Evolutionary conservation across 345 rosid genomes (phyloP).

Genomic region (Gossypium herbaceum): DNA sequence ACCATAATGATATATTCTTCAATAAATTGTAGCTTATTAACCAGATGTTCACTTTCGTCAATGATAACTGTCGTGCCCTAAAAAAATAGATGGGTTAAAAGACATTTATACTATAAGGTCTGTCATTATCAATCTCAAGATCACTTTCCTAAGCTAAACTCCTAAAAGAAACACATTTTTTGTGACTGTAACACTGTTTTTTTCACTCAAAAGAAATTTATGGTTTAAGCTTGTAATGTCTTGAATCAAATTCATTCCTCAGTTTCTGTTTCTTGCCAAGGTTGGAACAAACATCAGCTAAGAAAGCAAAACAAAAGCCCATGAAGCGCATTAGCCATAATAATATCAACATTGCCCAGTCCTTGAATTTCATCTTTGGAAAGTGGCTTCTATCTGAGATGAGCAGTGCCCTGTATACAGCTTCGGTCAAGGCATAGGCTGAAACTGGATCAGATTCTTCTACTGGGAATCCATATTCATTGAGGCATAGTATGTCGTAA

Average conservation of each 20-base stretch:
- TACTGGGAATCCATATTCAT: slow-evolving; percentile 48
- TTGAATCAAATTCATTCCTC: slow-evolving; percentile 6
- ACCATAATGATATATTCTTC: too few species aligned
- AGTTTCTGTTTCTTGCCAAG: slow-evolving; percentile 30
- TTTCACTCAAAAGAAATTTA: background rate
- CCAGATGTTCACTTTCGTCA: too few species aligned
- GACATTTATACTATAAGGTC: background rate
- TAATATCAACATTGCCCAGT: slow-evolving; percentile 28
- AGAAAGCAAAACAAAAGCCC: slow-evolving; percentile 32
- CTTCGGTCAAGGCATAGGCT: slow-evolving; percentile 41
- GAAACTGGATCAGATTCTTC: slow-evolving; percentile 53
- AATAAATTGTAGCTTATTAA: too few species aligned
- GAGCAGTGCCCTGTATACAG: slow-evolving; percentile 49
- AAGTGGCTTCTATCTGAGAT: slow-evolving; percentile 47
- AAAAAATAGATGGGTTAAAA: too few species aligned
- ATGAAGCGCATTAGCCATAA: slow-evolving; percentile 36
- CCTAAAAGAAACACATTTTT: background rate
- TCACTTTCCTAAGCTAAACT: background rate
- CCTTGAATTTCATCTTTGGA: slow-evolving; percentile 35
- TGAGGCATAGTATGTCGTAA: slow-evolving; percentile 50
- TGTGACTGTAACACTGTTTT: background rate
- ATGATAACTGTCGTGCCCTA: too few species aligned
- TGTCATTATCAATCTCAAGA: background rate
- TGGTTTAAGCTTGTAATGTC: background rate
- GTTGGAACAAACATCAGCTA: slow-evolving; percentile 40